Percentiles rank a stretch among this genome's conserved stretches.
phyloP scores from a whole-genome alignment of 140 eudicot species.

The Cichorium intybus region DNA sequence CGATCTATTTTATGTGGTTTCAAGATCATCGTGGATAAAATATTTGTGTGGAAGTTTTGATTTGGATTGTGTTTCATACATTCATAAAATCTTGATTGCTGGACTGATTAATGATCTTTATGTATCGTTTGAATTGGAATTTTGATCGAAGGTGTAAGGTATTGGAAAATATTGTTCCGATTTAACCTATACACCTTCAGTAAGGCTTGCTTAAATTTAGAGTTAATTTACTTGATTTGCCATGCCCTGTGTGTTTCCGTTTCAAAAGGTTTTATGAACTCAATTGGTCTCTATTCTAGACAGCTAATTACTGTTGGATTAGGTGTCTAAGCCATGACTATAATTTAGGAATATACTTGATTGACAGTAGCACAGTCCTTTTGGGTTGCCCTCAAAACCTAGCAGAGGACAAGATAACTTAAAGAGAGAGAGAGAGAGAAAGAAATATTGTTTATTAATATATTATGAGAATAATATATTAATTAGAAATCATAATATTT shows the following conservation, averaged over 20 bases:
- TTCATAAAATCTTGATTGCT: conserved; percentile 6
- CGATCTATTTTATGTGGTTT: background rate
- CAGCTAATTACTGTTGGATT: background rate
- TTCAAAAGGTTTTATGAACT: background rate
- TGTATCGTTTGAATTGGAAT: conserved; percentile 4
- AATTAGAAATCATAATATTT: too few relatives aligned
- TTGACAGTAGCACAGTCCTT: too few relatives aligned
- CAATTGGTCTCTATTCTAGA: background rate
- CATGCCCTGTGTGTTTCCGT: background rate
- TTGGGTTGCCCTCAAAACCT: too few relatives aligned
- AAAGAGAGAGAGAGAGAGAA: too few relatives aligned
- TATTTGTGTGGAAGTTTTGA: background rate
- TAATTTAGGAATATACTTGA: too few relatives aligned
- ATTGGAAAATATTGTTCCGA: background rate
- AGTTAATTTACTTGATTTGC: background rate
- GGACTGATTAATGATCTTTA: conserved; percentile 18
- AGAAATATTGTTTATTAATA: too few relatives aligned
- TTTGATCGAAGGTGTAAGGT: background rate
- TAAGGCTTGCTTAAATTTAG: too few relatives aligned
- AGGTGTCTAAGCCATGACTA: too few relatives aligned
- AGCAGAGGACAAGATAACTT: too few relatives aligned
- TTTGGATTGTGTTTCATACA: background rate
- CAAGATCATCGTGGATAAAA: conserved; percentile 9
- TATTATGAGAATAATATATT: too few relatives aligned
- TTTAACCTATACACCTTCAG: conserved; percentile 13